Evolutionary conservation across 805 yeast genomes (phyloP).

Genomic region (Jamesozyma lodderae): DNA sequence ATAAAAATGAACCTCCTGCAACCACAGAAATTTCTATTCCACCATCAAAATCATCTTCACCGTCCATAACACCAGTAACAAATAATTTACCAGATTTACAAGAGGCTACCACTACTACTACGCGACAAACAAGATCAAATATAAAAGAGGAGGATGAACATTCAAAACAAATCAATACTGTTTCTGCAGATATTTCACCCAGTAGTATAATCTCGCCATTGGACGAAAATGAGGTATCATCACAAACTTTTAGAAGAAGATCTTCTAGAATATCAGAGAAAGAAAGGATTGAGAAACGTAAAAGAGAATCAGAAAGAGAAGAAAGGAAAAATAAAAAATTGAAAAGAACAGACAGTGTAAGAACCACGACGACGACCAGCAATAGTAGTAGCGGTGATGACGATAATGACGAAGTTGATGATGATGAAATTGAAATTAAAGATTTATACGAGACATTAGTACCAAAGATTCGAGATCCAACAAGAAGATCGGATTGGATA

Average conservation of each 20-base stretch:
- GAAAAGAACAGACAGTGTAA: background rate
- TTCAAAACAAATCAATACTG: background rate
- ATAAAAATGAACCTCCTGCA: background rate
- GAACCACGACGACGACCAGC: background rate
- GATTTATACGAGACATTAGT: conserved; percentile 27
- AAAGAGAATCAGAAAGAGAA: conserved; percentile 3
- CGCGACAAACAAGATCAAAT: no score
- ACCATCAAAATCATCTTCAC: background rate
- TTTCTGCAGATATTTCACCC: conserved; percentile 3
- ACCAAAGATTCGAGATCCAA: conserved; percentile 23
- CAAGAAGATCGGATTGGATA: conserved; percentile 31
- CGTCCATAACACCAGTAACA: background rate
- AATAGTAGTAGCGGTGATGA: background rate
- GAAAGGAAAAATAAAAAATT: background rate
- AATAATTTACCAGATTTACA: background rate
- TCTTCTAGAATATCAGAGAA: conserved; percentile 11
- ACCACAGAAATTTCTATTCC: background rate
- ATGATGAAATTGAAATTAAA: conserved; percentile 11
- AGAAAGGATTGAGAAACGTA: conserved; percentile 2
- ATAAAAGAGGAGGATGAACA: background rate
- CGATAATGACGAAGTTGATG: conserved; percentile 5
- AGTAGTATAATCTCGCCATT: conserved; percentile 1
- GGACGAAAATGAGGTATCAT: background rate
- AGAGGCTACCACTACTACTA: background rate
- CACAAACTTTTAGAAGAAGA: conserved; percentile 2